A percentile compares a stretch with the other conserved stretches of the same genome.
phyloP scores from a whole-genome alignment of 2,329 filamentous ascomycete genomes.

The Alternaria postmessia region DNA sequence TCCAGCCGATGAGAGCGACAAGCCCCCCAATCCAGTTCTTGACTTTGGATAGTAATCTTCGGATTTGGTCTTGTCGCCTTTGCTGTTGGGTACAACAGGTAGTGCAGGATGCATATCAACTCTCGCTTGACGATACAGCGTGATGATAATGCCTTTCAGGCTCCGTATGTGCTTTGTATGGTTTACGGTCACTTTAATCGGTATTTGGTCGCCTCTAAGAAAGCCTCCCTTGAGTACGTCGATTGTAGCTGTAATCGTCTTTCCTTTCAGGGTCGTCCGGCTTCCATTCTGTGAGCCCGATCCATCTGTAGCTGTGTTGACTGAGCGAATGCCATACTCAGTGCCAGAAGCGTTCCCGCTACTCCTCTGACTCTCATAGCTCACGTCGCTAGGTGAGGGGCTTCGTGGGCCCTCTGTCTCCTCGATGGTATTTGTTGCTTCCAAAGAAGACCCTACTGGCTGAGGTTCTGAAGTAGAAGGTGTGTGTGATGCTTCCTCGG shows the following conservation, averaged over 20 bases:
- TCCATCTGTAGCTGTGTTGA: constrained; percentile 57
- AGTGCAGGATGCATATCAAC: constrained; percentile 80
- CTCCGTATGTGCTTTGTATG: constrained; percentile 92
- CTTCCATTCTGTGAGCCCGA: constrained; percentile 53
- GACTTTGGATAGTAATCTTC: constrained; percentile 90
- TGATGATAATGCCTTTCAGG: constrained; percentile 90
- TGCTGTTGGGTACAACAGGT: constrained; percentile 67
- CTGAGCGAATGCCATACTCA: constrained; percentile 52
- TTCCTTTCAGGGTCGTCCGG: constrained; percentile 70
- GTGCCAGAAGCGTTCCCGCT: constrained; percentile 59
- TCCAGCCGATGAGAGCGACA: constrained; percentile 85
- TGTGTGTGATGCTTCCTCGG: constrained; percentile 24
- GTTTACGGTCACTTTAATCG: constrained; percentile 80
- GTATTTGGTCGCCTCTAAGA: constrained; percentile 82
- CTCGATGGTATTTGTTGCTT: constrained; percentile 33
- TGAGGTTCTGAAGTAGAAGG: constrained; percentile 30
- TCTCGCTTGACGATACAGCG: constrained; percentile 86
- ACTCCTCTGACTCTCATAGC: constrained; percentile 64
- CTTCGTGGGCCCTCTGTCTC: constrained; percentile 50
- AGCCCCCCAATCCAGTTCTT: constrained; percentile 81
- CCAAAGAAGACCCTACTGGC: constrained; percentile 28
- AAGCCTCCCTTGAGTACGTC: constrained; percentile 84
- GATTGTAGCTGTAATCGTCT: constrained; percentile 81
- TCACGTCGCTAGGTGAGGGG: constrained; percentile 58
- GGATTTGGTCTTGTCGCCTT: constrained; percentile 73